Evolutionary conservation across 768 basidiomycete genomes (phyloP).

Genomic region (Rhizopogon vinicolor): DNA sequence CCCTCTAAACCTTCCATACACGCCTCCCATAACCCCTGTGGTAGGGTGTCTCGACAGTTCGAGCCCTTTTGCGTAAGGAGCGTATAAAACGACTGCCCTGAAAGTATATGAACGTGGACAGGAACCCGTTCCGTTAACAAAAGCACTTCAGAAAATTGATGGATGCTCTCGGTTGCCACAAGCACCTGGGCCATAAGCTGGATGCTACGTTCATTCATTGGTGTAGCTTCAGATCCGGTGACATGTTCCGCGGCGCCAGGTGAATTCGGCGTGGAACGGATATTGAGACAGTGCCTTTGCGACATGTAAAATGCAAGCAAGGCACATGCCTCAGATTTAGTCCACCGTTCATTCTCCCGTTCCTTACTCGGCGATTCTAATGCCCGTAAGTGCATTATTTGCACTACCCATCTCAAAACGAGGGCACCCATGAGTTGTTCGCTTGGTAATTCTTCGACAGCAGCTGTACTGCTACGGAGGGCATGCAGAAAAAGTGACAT

Average conservation of each 20-base stretch:
- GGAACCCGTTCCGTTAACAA: slow-evolving; percentile 48
- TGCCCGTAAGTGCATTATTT: slow-evolving; percentile 45
- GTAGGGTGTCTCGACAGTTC: slow-evolving; percentile 16
- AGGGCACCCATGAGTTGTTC: slow-evolving; percentile 48
- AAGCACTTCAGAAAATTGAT: slow-evolving; percentile 57
- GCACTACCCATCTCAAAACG: slow-evolving; percentile 59
- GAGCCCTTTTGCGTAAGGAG: slow-evolving; percentile 34
- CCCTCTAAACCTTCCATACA: slow-evolving; percentile 41
- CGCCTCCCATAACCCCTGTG: slow-evolving; percentile 42
- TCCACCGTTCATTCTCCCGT: slow-evolving; percentile 70
- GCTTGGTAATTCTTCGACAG: slow-evolving; percentile 42
- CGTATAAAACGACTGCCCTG: slow-evolving; percentile 57
- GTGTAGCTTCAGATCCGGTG: slow-evolving; percentile 4
- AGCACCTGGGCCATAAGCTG: slow-evolving; percentile 66
- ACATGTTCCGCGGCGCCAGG: slow-evolving; percentile 9
- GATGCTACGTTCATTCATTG: slow-evolving; percentile 53
- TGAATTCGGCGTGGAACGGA: slow-evolving; percentile 12
- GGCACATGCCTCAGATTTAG: slow-evolving; percentile 51
- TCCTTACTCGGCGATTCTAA: slow-evolving; percentile 47
- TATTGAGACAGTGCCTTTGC: slow-evolving; percentile 1
- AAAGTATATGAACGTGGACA: slow-evolving; percentile 44
- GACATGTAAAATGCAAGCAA: slow-evolving; percentile 49
- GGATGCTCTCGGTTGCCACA: slow-evolving; percentile 54
- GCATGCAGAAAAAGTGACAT: slow-evolving; percentile 51
- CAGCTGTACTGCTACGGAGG: slow-evolving; percentile 48